phyloP scores from a whole-genome alignment of 768 basidiomycete species.

The Suillus subluteus region DNA sequence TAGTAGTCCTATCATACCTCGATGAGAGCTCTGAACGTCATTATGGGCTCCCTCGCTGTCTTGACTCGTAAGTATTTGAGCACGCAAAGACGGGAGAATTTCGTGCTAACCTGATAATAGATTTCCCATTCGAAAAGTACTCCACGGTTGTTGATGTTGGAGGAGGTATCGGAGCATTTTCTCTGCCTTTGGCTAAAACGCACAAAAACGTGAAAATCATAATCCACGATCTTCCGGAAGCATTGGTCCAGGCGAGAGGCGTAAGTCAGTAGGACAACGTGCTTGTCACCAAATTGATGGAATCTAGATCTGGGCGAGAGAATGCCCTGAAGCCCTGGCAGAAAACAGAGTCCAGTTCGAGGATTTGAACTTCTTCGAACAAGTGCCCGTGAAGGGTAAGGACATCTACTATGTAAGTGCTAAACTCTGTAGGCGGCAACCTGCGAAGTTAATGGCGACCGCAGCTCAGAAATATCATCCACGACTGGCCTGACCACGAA shows the following conservation, averaged over 20 bases:
- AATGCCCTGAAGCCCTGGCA: slow-evolving; percentile 28
- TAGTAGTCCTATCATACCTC: slow-evolving; percentile 25
- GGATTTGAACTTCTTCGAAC: slow-evolving; percentile 34
- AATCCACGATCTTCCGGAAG: slow-evolving; percentile 35
- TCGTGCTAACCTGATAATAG: slow-evolving; percentile 18
- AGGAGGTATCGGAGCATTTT: slow-evolving; percentile 36
- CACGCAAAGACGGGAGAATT: background rate
- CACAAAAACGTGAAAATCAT: slow-evolving; percentile 35
- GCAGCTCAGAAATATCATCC: slow-evolving; percentile 29
- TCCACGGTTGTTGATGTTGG: slow-evolving; percentile 39
- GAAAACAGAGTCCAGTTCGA: slow-evolving; percentile 32
- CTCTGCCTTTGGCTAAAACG: slow-evolving; percentile 32
- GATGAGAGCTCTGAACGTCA: slow-evolving; percentile 26
- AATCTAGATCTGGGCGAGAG: slow-evolving; percentile 26
- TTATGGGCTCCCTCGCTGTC: slow-evolving; percentile 31
- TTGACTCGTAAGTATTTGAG: slow-evolving; percentile 21
- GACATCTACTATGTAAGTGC: slow-evolving; percentile 38
- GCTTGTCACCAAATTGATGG: slow-evolving; percentile 9
- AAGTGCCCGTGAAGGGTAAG: slow-evolving; percentile 28
- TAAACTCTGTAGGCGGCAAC: background rate
- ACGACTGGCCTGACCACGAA: slow-evolving; percentile 39
- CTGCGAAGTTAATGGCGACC: background rate
- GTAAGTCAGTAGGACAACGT: slow-evolving; percentile 7
- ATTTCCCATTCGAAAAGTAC: slow-evolving; percentile 34
- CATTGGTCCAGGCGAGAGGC: slow-evolving; percentile 24